These are phyloP conservation scores for Echites panduratus DNA, from an alignment of 257 asterid genomes.

Conservation along the genomic window DNA sequence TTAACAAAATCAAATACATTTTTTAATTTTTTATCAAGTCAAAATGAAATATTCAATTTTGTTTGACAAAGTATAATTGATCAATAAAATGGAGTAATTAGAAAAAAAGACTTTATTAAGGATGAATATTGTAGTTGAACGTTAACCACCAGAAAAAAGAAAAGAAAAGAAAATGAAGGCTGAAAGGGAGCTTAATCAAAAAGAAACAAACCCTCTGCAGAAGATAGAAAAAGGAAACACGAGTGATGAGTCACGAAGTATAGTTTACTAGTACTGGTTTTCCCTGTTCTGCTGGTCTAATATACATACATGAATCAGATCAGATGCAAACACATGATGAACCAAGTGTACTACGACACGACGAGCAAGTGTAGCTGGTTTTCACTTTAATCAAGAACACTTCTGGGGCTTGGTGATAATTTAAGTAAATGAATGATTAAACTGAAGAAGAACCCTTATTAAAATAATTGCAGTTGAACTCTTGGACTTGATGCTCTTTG, in stretches of 20 bases:
- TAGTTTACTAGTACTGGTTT: no score
- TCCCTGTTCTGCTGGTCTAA: no score
- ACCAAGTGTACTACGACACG: conserved; percentile 25
- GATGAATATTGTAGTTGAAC: no score
- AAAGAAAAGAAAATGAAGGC: not conserved
- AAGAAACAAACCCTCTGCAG: not conserved
- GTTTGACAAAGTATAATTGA: no score
- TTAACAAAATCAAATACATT: no score
- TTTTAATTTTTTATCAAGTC: no score
- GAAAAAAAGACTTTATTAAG: no score
- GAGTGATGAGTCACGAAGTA: not conserved
- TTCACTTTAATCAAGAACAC: conserved; percentile 36
- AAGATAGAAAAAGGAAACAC: not conserved
- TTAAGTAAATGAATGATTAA: conserved; percentile 25
- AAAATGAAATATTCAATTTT: no score
- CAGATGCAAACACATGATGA: not conserved
- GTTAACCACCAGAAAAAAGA: no score
- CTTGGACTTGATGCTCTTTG: conserved; percentile 47
- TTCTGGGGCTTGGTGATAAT: conserved; percentile 32
- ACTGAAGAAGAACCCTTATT: conserved; percentile 6
- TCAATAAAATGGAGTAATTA: no score
- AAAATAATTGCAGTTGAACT: conserved; percentile 13
- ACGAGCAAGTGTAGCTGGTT: conserved; percentile 36
- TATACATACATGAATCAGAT: conserved; percentile 3
- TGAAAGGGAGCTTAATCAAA: not conserved